phyloP scores from a whole-genome alignment of 2,329 filamentous ascomycete genomes.

The Metarhizium robertsii region DNA sequence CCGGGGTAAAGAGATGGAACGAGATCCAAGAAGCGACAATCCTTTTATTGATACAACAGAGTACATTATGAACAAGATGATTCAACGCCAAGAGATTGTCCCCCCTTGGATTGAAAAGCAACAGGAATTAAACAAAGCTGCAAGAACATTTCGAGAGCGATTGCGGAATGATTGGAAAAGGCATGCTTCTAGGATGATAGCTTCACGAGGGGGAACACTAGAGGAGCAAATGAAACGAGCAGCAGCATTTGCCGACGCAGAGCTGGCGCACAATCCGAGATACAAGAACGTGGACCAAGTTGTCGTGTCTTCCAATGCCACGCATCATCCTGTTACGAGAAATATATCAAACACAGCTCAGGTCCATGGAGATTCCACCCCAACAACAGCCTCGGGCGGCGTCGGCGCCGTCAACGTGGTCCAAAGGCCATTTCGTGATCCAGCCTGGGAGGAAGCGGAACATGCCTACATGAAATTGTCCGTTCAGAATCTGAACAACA shows the following conservation, averaged over 20 bases:
- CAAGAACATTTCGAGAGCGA: conserved; percentile 61
- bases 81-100: conserved; percentile 89
- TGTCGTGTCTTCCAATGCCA: conserved; percentile 27
- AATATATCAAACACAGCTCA: background rate
- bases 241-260: conserved; percentile 65
- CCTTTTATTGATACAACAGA: conserved; percentile 95
- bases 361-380: conserved; percentile 21
- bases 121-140: conserved; percentile 69
- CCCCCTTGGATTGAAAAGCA: conserved; percentile 99
- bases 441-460: conserved; percentile 65
- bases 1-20: conserved; percentile 67
- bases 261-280: conserved; percentile 55
- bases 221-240: conserved; percentile 65
- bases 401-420: background rate
- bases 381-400: conserved; percentile 4
- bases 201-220: conserved; percentile 66
- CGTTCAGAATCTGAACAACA: conserved; percentile 66
- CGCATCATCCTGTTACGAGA: conserved; percentile 37
- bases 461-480: conserved; percentile 65
- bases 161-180: conserved; percentile 76
- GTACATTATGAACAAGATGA: conserved; percentile 98
- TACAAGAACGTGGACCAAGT: conserved; percentile 32
- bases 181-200: conserved; percentile 70
- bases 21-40: conserved; percentile 73
- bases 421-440: conserved; percentile 64